phyloP scores from a whole-genome alignment of 1,284 basidiomycete species.

The Baeospora myosura region DNA sequence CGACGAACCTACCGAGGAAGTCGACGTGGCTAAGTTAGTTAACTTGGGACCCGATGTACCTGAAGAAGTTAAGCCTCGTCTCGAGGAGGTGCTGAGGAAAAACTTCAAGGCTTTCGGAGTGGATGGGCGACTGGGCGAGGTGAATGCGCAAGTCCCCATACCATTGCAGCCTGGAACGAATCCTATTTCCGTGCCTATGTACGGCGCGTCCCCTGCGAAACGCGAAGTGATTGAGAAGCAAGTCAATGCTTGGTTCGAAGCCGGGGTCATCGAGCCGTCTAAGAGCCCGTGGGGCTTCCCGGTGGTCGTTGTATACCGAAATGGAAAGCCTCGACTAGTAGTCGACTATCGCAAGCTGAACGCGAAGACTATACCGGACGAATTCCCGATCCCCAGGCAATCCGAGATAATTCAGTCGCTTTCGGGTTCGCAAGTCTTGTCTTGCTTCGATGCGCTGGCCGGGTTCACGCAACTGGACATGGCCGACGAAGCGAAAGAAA shows the following conservation, averaged over 20 bases:
- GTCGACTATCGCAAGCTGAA: conserved; percentile 25
- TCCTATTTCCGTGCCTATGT: conserved; percentile 21
- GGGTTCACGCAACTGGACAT: conserved; percentile 27
- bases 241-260: conserved; percentile 9
- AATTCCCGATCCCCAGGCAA: conserved; percentile 26
- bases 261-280: conserved; percentile 15
- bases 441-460: conserved; percentile 23
- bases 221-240: not conserved
- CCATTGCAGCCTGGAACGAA: conserved; percentile 9
- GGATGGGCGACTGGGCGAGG: conserved; percentile 20
- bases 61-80: conserved; percentile 2
- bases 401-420: conserved; percentile 22
- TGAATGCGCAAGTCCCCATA: conserved; percentile 13
- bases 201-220: conserved; percentile 24
- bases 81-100: conserved; percentile 10
- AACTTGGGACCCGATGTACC: conserved; percentile 14
- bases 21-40: conserved; percentile 6
- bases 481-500: conserved; percentile 3
- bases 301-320: conserved; percentile 15
- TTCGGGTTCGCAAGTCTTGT: conserved; percentile 19
- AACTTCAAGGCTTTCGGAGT: conserved; percentile 19
- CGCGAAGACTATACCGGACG: conserved; percentile 21
- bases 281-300: conserved; percentile 15
- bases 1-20: conserved; percentile 5
- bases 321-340: conserved; percentile 17